Base-by-base conservation (phyloP, 441 rosid genomes). In the Adansonia gregorii region DNA sequence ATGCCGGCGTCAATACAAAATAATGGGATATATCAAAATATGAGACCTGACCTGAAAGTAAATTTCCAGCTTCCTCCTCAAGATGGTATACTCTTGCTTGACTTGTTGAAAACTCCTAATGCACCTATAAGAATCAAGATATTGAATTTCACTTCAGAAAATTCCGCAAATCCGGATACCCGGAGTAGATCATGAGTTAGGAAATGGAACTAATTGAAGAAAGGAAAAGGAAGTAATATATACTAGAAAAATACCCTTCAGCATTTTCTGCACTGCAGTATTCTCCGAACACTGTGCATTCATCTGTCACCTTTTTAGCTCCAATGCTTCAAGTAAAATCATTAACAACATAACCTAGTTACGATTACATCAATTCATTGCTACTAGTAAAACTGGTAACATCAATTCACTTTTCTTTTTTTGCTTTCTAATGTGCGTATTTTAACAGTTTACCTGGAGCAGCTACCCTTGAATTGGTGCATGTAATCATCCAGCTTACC, bases 1-100 rank as follows among this genome's bases (percentile, higher is more conserved):
- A 35, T 35, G 39, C 39, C 39, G 1, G 39, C 3, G 39, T 35
- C 39, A 35, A 54, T 54, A 54, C 6, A 54, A 22, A 4, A 45
- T 43, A 10, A 20, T 6, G 15, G 35, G 15, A 41, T 12, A 15
- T 0, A 15, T n/a, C 4, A 31, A 43, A 58, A 49, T 22, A 51
- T 61, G 12, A 54, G 31, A 89, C 92, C 92, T 88, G 89, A 75
- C 92, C 92, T 90, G 89, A 75, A 89, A 86, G 65, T 87, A 89
- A 45, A 83, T 56, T 81, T 89, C 90, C 0, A 90, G 91, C 78
- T 81, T 88, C 80, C 76, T 89, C 86, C 76, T 87, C 77, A 89
- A 72, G 58, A 58, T 65, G 20, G 82, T 79, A 80, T 87, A 77
- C 76, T 88, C 92, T 76, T 84, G 89, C 83, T 87, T 89, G 72